A percentile compares a stretch with the other conserved stretches of the same genome.
These are phyloP conservation scores for Yamadazyma siamensis DNA, from an alignment of 1,139 yeast species.

Conservation along the genomic window DNA sequence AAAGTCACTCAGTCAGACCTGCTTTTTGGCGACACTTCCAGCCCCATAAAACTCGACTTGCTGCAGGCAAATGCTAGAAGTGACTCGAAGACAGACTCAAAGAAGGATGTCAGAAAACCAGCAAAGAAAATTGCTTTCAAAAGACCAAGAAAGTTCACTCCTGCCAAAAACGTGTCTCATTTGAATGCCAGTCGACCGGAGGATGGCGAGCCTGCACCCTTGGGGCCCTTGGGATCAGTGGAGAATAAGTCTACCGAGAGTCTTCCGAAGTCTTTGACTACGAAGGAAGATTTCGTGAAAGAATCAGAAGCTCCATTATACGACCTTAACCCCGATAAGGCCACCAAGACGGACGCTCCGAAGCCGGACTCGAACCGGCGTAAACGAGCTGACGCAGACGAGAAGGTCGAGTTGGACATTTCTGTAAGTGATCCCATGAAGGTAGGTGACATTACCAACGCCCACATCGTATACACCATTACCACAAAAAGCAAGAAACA, in stretches of 20 bases:
- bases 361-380: neutral
- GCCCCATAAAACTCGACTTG: slow-evolving; percentile 35
- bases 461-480: slow-evolving; percentile 86
- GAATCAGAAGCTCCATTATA: slow-evolving; percentile 53
- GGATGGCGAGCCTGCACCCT: slow-evolving; percentile 16
- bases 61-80: slow-evolving; percentile 4
- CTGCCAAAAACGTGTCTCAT: slow-evolving; percentile 31
- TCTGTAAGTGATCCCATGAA: slow-evolving; percentile 88
- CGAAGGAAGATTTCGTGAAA: slow-evolving; percentile 26
- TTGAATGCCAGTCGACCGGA: slow-evolving; percentile 17
- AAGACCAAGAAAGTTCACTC: slow-evolving; percentile 38
- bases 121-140: slow-evolving; percentile 26
- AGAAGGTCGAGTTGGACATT: slow-evolving; percentile 46
- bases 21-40: slow-evolving; percentile 31
- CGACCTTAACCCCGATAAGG: slow-evolving; percentile 21
- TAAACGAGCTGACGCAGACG: slow-evolving; percentile 1
- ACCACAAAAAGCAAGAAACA: slow-evolving; percentile 48
- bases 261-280: slow-evolving; percentile 13
- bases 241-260: slow-evolving; percentile 16
- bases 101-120: slow-evolving; percentile 22
- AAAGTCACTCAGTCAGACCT: slow-evolving; percentile 20
- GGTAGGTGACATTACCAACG: slow-evolving; percentile 84
- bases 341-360: slow-evolving; percentile 1
- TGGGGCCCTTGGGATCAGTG: slow-evolving; percentile 42
- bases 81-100: slow-evolving; percentile 2